Evolutionary conservation across 2,329 filamentous ascomycete genomes (phyloP).

Genomic region (Nigrospora osmanthi): DNA sequence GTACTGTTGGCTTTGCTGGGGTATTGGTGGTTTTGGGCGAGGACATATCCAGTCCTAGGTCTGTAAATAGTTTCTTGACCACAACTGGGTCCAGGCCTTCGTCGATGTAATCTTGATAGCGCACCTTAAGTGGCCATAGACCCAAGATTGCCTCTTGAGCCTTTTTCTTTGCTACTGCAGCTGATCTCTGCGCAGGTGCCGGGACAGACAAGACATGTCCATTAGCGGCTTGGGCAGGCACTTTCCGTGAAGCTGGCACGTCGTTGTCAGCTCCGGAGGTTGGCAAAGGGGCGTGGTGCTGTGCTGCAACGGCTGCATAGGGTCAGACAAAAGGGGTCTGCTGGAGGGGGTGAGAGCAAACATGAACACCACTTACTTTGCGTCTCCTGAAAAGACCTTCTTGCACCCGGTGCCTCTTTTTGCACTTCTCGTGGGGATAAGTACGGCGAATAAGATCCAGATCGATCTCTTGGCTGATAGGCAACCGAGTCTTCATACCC

Average conservation of each 20-base stretch:
- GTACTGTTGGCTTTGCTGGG: background rate
- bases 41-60: conserved; percentile 52
- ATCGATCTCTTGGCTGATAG: conserved; percentile 31
- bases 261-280: too few species aligned
- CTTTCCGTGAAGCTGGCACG: too few species aligned
- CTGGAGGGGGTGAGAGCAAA: background rate
- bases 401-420: conserved; percentile 14
- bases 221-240: too few species aligned
- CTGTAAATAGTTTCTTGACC: conserved; percentile 57
- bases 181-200: conserved; percentile 13
- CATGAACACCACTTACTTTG: conserved; percentile 12
- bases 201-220: too few species aligned
- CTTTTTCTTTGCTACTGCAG: conserved; percentile 41
- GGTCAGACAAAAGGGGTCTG: conserved; percentile 2
- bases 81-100: conserved; percentile 62
- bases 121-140: conserved; percentile 59
- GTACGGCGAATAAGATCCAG: conserved; percentile 44
- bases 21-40: conserved; percentile 12
- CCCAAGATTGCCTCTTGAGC: conserved; percentile 62
- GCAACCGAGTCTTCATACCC: conserved; percentile 15
- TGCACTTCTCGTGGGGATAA: conserved; percentile 41
- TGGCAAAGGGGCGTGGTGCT: background rate
- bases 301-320: conserved; percentile 2
- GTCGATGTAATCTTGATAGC: conserved; percentile 63
- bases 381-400: conserved; percentile 8